phyloP scores from a whole-genome alignment of 805 yeast genomes.

The Yamadazyma akitaensis region DNA sequence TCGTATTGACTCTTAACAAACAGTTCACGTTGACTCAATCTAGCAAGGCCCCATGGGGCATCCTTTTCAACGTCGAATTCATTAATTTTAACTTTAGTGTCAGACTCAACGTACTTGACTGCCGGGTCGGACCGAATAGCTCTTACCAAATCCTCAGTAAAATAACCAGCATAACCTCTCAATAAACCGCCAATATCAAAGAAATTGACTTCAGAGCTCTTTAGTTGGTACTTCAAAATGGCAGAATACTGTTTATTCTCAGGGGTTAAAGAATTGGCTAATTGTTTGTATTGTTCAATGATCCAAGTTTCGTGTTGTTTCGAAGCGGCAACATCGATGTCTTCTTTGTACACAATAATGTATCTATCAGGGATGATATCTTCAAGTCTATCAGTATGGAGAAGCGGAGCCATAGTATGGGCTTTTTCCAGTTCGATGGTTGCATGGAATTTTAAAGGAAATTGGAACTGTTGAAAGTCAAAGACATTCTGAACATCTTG shows the following conservation, averaged over 20 bases:
- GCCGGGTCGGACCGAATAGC: constrained; percentile 12
- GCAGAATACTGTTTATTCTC: constrained; percentile 6
- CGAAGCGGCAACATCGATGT: constrained; percentile 47
- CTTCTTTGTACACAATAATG: constrained; percentile 77
- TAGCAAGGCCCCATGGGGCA: constrained; percentile 41
- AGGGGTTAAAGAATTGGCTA: constrained; percentile 4
- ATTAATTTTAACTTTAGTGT: constrained; percentile 31
- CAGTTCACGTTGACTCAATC: constrained; percentile 32
- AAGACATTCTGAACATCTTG: constrained; percentile 4
- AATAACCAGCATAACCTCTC: constrained; percentile 81
- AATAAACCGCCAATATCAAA: constrained; percentile 56
- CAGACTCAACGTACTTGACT: constrained; percentile 40
- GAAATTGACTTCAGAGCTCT: constrained; percentile 33
- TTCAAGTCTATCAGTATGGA: constrained; percentile 9
- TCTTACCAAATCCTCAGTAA: constrained; percentile 30
- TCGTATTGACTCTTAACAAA: constrained; percentile 25
- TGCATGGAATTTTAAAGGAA: constrained; percentile 3
- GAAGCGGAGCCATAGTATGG: constrained; percentile 10
- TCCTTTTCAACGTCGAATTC: constrained; percentile 35
- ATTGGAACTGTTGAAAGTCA: constrained; percentile 5
- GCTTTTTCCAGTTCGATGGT: not conserved
- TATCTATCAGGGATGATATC: constrained; percentile 64
- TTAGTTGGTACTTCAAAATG: constrained; percentile 11
- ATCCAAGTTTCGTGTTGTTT: constrained; percentile 65
- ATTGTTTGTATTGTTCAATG: constrained; percentile 26